phyloP scores from a whole-genome alignment of 2,329 filamentous ascomycete genomes.

The Aspergillus neoniger region DNA sequence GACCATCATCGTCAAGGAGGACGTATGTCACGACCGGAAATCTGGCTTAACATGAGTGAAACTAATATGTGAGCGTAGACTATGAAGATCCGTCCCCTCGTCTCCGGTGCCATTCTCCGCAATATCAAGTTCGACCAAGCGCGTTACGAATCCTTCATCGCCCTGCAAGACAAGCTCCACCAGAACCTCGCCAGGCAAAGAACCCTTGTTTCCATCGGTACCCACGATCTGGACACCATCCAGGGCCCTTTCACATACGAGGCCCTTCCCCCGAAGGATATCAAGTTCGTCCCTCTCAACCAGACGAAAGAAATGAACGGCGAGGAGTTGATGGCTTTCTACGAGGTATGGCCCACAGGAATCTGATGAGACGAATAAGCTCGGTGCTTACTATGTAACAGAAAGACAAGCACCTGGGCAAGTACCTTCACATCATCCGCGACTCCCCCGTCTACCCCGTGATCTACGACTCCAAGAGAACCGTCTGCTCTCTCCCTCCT shows the following conservation, averaged over 20 bases:
- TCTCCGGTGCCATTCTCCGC: conserved; percentile 85
- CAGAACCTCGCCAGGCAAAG: conserved; percentile 91
- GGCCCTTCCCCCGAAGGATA: conserved; percentile 84
- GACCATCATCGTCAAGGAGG: conserved; percentile 75
- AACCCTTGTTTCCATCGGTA: conserved; percentile 94
- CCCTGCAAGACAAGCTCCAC: conserved; percentile 96
- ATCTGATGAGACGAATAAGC: neutral
- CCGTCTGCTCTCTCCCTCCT: conserved; percentile 89
- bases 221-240: conserved; percentile 91
- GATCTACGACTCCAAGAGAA: conserved; percentile 84
- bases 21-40: conserved; percentile 43
- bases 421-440: conserved; percentile 89
- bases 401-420: conserved; percentile 87
- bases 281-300: conserved; percentile 88
- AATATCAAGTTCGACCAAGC: conserved; percentile 89
- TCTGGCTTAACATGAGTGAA: neutral
- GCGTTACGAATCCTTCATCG: conserved; percentile 95
- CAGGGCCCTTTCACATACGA: conserved; percentile 97
- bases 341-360: conserved; percentile 57
- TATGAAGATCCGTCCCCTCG: conserved; percentile 77
- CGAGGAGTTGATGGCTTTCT: conserved; percentile 89
- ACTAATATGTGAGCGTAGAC: conserved; percentile 52
- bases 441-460: conserved; percentile 94
- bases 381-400: conserved; percentile 41
- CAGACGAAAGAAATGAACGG: conserved; percentile 86